Percentiles rank a stretch among this genome's conserved stretches.
phyloP scores from a whole-genome alignment of 2,329 filamentous ascomycete genomes.

The Talaromyces sp. region DNA sequence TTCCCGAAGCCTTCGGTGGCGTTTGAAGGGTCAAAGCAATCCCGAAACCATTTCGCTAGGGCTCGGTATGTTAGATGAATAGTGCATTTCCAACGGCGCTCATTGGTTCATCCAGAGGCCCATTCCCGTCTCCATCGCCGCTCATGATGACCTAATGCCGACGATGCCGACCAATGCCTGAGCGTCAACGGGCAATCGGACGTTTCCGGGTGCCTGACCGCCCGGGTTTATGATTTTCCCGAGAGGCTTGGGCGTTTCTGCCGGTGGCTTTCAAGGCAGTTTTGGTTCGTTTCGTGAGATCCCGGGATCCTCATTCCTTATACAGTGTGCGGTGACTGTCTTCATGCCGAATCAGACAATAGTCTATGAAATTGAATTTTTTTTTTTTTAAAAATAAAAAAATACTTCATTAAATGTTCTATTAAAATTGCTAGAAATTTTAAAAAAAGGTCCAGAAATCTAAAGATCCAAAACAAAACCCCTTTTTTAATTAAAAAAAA shows the following conservation, averaged over 20 bases:
- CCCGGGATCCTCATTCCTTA: neutral
- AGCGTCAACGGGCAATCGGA: neutral
- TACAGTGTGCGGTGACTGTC: neutral
- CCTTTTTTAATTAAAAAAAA: no score
- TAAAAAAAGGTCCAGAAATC: no score
- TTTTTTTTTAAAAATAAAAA: no score
- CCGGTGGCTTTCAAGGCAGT: no score
- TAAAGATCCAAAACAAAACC: no score
- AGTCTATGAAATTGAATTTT: no score
- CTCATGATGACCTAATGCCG: conserved; percentile 6
- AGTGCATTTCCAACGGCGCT: neutral
- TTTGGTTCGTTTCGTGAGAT: no score
- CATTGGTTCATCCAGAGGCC: neutral
- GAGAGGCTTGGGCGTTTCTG: neutral
- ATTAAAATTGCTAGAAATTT: no score
- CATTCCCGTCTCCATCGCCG: neutral
- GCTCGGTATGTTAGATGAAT: neutral
- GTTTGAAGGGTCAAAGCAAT: neutral
- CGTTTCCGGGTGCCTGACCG: neutral
- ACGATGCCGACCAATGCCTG: neutral
- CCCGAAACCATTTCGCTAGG: neutral
- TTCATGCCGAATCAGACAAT: no score
- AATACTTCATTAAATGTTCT: no score
- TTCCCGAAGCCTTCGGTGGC: neutral
- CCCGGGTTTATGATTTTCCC: neutral